Base-by-base conservation (phyloP, 805 yeast genomes). In the Yarrowia deformans region DNA sequence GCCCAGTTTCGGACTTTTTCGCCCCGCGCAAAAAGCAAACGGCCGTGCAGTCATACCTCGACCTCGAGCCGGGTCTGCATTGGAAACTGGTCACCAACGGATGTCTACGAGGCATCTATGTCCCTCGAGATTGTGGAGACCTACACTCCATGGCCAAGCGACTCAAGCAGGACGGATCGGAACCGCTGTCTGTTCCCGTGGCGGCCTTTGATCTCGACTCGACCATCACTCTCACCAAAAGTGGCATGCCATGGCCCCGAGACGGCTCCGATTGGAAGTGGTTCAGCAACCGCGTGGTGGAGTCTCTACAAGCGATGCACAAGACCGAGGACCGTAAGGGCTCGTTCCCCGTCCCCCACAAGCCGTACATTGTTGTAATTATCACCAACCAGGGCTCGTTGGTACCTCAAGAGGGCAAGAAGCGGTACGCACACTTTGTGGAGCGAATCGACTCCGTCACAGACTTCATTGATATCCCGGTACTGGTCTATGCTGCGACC, bases 171-270 rank as follows among this genome's bases (percentile, higher is more conserved):
- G 39, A 48, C 10, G 46, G 48, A 9, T 18, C 52, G 1, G 40
- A 49, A 8, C 42, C 32, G 1, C 35, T 52, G n/a, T n/a, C 19
- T 4, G 60, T 66, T 0, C 69, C 69, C 10, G 52, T 66, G 16
- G 91, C 91, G 1, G 90, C 90, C 0, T 94, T 93, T 77, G 98
- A 94, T 77, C 80, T 94, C 64, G 99, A 94, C 79, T 89, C 86
- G 9, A 94, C 98, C 0, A 73, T 94, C 8, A 85, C 91, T 0
- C 75, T 76, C 16, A 88, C 97, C 0, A 88, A 85, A 74, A 83
- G 90, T 0, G 91, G 91, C 0, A 58, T 74, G 18, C 83, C 81
- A 58, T 91, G 88, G 75, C 83, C 92, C 0, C 78, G 82, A 32
- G 79, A 84, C 8, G 84, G 90, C 0, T 71, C 77, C 3, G 98